Conservation (phyloP, 1,284 basidiomycete species). For the Austroboletus rostrupii region DNA sequence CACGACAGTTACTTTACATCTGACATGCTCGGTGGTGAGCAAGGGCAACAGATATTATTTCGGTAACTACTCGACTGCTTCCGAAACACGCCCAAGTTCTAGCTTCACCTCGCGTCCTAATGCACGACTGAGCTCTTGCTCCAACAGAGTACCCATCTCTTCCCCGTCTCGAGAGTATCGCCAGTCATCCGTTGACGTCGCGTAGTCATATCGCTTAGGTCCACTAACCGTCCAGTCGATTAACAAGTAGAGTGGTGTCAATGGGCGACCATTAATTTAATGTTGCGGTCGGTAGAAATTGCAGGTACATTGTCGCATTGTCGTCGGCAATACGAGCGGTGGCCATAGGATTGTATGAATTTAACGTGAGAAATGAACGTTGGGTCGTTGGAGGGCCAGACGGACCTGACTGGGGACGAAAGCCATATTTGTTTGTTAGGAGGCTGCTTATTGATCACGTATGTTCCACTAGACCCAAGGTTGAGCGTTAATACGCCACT, state of each 20-base stretch:
- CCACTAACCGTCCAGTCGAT: slow-evolving; percentile 50
- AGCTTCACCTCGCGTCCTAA: slow-evolving; percentile 34
- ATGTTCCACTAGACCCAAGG: slow-evolving; percentile 85
- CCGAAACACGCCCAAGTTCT: slow-evolving; percentile 30
- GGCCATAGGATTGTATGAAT: slow-evolving; percentile 2
- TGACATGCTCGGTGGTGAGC: not conserved
- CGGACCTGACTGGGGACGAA: slow-evolving; percentile 81
- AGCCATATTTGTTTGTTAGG: slow-evolving; percentile 99
- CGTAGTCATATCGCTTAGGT: slow-evolving; percentile 85
- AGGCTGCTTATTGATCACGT: slow-evolving; percentile 99
- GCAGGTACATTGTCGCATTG: not conserved
- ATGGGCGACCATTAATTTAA: not conserved
- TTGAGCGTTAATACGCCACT: slow-evolving; percentile 88
- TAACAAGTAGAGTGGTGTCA: not conserved
- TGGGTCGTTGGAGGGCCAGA: slow-evolving; percentile 3
- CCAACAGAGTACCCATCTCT: slow-evolving; percentile 63
- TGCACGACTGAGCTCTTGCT: slow-evolving; percentile 54
- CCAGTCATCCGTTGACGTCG: slow-evolving; percentile 59
- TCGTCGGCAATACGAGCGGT: not conserved
- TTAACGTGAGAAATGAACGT: slow-evolving; percentile 6
- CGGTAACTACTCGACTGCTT: slow-evolving; percentile 9
- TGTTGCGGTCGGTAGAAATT: slow-evolving; percentile 5
- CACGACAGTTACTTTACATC: slow-evolving; percentile 2
- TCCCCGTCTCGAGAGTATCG: slow-evolving; percentile 70
- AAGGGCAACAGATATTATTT: not conserved